A percentile compares a stretch with the other conserved stretches of the same genome.
phyloP scores from a whole-genome alignment of 192 early-diverging fungal genomes.

The Phlyctochytrium planicorne region DNA sequence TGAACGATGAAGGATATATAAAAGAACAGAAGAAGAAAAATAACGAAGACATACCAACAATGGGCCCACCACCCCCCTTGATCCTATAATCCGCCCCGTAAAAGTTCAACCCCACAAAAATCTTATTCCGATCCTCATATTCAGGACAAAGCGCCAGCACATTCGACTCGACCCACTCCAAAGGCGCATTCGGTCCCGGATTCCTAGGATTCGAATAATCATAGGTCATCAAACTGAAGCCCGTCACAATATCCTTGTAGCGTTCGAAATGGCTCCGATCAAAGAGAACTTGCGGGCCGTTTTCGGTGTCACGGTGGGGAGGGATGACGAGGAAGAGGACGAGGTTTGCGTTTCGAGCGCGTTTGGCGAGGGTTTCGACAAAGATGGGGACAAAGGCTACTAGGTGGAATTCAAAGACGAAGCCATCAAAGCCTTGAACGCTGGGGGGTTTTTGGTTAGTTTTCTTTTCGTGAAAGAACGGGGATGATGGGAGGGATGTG shows the following conservation, averaged over 20 bases:
- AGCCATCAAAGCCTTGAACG: conserved; percentile 20
- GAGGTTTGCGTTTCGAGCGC: conserved; percentile 4
- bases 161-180: conserved; percentile 22
- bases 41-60: not conserved
- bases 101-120: conserved; percentile 29
- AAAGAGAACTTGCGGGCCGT: conserved; percentile 4
- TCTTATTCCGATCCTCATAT: conserved; percentile 8
- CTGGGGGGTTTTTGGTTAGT: not conserved
- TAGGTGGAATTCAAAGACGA: conserved; percentile 24
- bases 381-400: conserved; percentile 15
- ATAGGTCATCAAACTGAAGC: conserved; percentile 35
- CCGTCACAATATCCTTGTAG: conserved; percentile 24
- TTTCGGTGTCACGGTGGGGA: not conserved
- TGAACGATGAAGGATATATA: too few relatives aligned
- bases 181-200: conserved; percentile 27
- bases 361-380: conserved; percentile 1
- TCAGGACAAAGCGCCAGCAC: conserved; percentile 15
- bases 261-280: conserved; percentile 5
- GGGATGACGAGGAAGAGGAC: conserved; percentile 21
- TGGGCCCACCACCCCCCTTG: not conserved
- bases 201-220: conserved; percentile 14
- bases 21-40: too few relatives aligned
- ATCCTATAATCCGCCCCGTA: conserved; percentile 22
- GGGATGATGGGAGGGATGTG: too few relatives aligned
- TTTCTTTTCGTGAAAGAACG: too few relatives aligned